Base-by-base conservation (phyloP, 352 stramenopile genomes). In the Phytopythium kandeliae region DNA sequence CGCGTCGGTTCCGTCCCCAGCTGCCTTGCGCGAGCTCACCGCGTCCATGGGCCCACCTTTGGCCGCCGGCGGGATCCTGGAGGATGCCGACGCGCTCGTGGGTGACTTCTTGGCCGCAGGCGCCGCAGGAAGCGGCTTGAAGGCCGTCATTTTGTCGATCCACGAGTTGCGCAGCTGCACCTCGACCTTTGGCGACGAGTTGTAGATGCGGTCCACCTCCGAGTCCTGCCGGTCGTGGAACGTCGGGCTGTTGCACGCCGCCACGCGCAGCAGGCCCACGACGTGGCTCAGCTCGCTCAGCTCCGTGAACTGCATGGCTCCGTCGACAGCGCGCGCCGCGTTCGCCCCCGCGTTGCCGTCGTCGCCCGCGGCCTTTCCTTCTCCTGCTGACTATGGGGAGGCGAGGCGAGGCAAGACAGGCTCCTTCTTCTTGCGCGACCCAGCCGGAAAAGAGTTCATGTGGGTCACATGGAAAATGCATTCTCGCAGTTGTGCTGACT, bases 191-290 rank as follows among this genome's bases (percentile, higher is more conserved):
- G 85, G 85, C 49, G 85, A 95, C 54, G 82, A 91, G 57, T 92
- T 95, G 68, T 88, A 95, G 58, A 95, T 92, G 44, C 82, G 82
- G 48, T 95, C 85, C 26, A 95, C 82, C 67, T 95, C 85, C 54
- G 85, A 95, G 74, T 95, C 85, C 60, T 92, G 82, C 0, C 85
- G 85, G 65, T 95, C 85, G 56, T 95, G 85, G 66, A 95, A 95
- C 35, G 79, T 91, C 16, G 85, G 85, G 61, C 85, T 95, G 57
- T 85, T 93, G 69, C 85, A 90, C 16, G 85, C 65, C 16, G 74
- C 66, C 21, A 92, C 62, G 34, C 85, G 78, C 81, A 92, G 86
- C 56, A 95, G 77, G 13, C 72, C 77, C 41, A 95, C 84, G 42
- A 92, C 65, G 55, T 86, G 73, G 64, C 87, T 89, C 5, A 95